These are phyloP conservation scores for Euphorbia pulcherrima DNA, from an alignment of 345 rosid genomes.

Conservation along the genomic window DNA sequence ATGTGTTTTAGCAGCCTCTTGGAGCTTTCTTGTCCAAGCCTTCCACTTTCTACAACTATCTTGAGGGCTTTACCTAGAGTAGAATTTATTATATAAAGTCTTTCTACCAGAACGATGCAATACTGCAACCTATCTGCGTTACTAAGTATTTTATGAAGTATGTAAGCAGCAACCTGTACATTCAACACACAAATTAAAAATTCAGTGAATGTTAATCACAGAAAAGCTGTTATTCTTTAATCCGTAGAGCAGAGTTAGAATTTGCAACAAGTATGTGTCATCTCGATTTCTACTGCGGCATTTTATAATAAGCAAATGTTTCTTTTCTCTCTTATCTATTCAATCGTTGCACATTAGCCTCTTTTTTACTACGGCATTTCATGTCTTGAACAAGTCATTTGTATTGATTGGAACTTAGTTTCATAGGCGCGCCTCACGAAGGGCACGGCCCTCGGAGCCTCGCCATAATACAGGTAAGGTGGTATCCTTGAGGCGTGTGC, in stretches of 20 bases:
- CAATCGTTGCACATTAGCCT: too few species aligned
- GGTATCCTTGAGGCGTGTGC: too few species aligned
- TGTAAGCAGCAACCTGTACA: conserved; percentile 44
- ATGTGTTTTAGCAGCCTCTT: conserved; percentile 33
- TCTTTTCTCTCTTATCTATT: too few species aligned
- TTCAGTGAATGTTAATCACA: not conserved
- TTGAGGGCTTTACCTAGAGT: conserved; percentile 27
- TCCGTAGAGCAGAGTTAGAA: not conserved
- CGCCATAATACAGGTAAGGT: too few species aligned
- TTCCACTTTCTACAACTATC: conserved; percentile 11
- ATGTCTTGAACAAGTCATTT: too few species aligned
- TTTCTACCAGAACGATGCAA: conserved; percentile 36
- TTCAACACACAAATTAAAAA: conserved; percentile 3
- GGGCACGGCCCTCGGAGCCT: too few species aligned
- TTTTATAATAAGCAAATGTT: too few species aligned
- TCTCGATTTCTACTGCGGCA: not conserved
- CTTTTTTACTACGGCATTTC: too few species aligned
- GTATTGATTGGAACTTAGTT: too few species aligned
- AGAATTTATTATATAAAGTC: conserved; percentile 26
- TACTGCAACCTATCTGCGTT: conserved; percentile 37
- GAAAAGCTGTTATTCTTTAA: not conserved
- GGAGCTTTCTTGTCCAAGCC: conserved; percentile 1
- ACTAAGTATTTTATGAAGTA: conserved; percentile 34
- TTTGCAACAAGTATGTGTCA: not conserved
- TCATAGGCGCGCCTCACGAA: too few species aligned